These are phyloP conservation scores for Xerocomellus intermedius DNA, from an alignment of 768 basidiomycete genomes.

Conservation along the genomic window DNA sequence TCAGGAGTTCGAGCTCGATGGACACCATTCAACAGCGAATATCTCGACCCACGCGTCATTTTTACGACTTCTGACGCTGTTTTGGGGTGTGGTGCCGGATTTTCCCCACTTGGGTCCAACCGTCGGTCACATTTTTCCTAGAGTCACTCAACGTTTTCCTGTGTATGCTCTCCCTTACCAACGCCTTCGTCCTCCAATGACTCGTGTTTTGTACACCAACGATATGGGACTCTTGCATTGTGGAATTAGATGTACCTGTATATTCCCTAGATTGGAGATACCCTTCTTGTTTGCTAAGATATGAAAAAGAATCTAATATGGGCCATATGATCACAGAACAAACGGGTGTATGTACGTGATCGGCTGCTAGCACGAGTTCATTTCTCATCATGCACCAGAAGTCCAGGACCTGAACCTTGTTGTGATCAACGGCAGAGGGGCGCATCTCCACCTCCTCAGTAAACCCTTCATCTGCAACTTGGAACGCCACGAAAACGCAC, in stretches of 20 bases:
- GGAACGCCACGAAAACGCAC: no score
- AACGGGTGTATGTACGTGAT: constrained; percentile 14
- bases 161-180: neutral
- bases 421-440: neutral
- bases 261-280: constrained; percentile 24
- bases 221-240: constrained; percentile 13
- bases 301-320: neutral
- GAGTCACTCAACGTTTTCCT: neutral
- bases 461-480: no score
- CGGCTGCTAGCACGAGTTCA: neutral
- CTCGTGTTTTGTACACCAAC: constrained; percentile 2
- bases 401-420: neutral
- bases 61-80: constrained; percentile 30
- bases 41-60: constrained; percentile 31
- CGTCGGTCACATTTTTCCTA: constrained; percentile 37
- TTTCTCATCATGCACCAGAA: neutral
- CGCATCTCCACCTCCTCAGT: constrained; percentile 1
- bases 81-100: constrained; percentile 38
- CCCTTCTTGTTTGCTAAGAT: constrained; percentile 13
- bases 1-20: constrained; percentile 17
- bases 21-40: constrained; percentile 33
- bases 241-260: constrained; percentile 18
- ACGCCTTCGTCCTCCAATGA: neutral
- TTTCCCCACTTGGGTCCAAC: constrained; percentile 46
- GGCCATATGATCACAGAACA: neutral